phyloP scores from a whole-genome alignment of 1,284 basidiomycete genomes.

The Mycena sp. region DNA sequence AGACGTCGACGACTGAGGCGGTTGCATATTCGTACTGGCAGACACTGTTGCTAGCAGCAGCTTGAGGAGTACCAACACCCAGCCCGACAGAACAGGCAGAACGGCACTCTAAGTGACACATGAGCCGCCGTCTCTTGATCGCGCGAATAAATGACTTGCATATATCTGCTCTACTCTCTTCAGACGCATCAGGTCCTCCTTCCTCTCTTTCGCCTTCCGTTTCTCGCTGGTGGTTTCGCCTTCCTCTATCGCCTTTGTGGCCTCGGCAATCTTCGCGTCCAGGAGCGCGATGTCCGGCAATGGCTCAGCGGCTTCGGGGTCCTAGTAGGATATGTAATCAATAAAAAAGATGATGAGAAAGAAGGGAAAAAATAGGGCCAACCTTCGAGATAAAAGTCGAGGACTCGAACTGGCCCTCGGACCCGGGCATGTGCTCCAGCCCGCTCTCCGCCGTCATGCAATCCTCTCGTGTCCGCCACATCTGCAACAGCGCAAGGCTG shows the following conservation, averaged over 20 bases:
- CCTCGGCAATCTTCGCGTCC: constrained; percentile 76
- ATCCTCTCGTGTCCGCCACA: constrained; percentile 95
- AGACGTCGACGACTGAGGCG: constrained; percentile 68
- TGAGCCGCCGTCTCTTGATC: not conserved
- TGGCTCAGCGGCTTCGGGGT: constrained; percentile 67
- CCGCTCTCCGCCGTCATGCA: constrained; percentile 95
- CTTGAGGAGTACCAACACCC: constrained; percentile 92
- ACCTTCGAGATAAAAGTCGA: constrained; percentile 52
- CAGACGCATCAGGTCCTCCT: constrained; percentile 83
- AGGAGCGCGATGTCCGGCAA: constrained; percentile 75
- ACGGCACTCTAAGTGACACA: constrained; percentile 67
- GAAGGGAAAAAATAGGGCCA: not conserved
- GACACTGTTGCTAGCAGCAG: constrained; percentile 90
- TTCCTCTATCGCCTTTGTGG: constrained; percentile 64
- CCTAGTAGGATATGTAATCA: constrained; percentile 43
- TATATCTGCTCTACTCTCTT: constrained; percentile 92
- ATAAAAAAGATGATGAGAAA: not conserved
- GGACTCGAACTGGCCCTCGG: constrained; percentile 61
- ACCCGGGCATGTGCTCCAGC: constrained; percentile 79
- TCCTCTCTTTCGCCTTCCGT: constrained; percentile 72
- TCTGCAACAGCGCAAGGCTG: constrained; percentile 89
- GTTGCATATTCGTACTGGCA: constrained; percentile 68
- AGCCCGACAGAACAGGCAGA: constrained; percentile 84
- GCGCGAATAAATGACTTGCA: constrained; percentile 56
- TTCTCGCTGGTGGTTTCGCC: constrained; percentile 65